phyloP scores from a whole-genome alignment of 2,329 filamentous ascomycete genomes.

The Hymenoscyphus fructigenus region DNA sequence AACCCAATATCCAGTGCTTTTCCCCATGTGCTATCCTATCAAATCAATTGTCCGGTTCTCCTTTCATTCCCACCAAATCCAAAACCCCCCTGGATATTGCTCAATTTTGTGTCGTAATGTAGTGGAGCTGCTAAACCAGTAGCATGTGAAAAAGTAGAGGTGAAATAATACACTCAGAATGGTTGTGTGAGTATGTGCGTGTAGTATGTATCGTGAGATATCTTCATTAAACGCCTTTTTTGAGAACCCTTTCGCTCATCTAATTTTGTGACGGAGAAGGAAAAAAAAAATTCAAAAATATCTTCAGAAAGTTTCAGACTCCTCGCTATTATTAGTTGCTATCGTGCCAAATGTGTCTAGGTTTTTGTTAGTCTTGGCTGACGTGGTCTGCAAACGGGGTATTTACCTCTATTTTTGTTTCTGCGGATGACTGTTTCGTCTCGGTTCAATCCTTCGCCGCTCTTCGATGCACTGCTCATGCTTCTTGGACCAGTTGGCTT shows the following conservation, averaged over 20 bases:
- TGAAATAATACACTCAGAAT: slow-evolving; percentile 1
- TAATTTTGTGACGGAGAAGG: slow-evolving; percentile 5
- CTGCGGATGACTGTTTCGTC: slow-evolving; percentile 33
- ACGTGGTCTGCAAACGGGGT: background rate
- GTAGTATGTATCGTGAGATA: slow-evolving; percentile 8
- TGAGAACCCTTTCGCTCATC: background rate
- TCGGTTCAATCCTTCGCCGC: slow-evolving; percentile 29
- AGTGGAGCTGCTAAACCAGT: background rate
- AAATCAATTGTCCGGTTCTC: background rate
- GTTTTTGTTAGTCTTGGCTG: background rate
- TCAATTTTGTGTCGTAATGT: background rate
- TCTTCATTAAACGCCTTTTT: slow-evolving; percentile 5
- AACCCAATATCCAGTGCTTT: slow-evolving; percentile 3
- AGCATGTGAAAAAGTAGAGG: background rate
- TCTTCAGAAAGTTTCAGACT: slow-evolving; percentile 52
- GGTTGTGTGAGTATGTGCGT: background rate
- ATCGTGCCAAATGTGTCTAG: slow-evolving; percentile 49
- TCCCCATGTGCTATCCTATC: background rate
- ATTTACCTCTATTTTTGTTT: slow-evolving; percentile 54
- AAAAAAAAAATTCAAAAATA: background rate
- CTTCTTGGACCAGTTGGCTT: slow-evolving; percentile 38
- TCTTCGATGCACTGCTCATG: slow-evolving; percentile 33
- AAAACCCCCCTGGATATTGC: background rate
- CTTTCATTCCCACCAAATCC: background rate
- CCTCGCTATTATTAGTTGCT: slow-evolving; percentile 45